Conservation (phyloP, 2,329 filamentous ascomycete species). For the Fusarium caatingaense region DNA sequence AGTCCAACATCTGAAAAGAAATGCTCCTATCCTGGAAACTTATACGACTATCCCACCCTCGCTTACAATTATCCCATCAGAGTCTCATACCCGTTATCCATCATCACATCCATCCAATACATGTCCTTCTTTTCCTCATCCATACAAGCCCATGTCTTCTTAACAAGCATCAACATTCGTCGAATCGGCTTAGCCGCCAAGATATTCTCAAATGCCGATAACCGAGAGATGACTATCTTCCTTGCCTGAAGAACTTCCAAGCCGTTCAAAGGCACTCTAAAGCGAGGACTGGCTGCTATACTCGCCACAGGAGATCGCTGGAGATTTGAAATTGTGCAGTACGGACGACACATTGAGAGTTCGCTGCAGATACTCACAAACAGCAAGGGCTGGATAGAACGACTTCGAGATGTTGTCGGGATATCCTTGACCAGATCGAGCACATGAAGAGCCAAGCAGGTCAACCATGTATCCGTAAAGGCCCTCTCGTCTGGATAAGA, state of each 20-base stretch:
- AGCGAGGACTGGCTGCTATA: constrained; percentile 33
- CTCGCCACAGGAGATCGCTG: constrained; percentile 22
- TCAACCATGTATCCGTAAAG: constrained; percentile 54
- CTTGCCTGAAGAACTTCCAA: constrained; percentile 34
- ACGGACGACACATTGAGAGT: constrained; percentile 51
- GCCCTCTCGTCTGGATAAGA: neutral
- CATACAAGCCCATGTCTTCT: constrained; percentile 39
- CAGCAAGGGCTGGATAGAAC: constrained; percentile 58
- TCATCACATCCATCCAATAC: constrained; percentile 59
- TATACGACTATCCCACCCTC: neutral
- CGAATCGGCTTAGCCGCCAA: constrained; percentile 43
- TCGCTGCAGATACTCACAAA: constrained; percentile 58
- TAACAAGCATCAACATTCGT: constrained; percentile 34
- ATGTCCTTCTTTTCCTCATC: constrained; percentile 52
- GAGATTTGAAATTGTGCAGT: constrained; percentile 4
- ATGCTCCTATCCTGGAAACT: neutral
- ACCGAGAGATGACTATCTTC: constrained; percentile 28
- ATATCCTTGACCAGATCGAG: constrained; percentile 55
- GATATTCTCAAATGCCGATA: constrained; percentile 38
- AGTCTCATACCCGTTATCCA: constrained; percentile 47
- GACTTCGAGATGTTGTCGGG: constrained; percentile 57
- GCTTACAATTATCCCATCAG: constrained; percentile 39
- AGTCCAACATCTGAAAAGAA: neutral
- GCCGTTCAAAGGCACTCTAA: constrained; percentile 10
- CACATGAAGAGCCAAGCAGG: constrained; percentile 58